Conservation (phyloP, 768 basidiomycete species). For the Naganishia friedmannii region DNA sequence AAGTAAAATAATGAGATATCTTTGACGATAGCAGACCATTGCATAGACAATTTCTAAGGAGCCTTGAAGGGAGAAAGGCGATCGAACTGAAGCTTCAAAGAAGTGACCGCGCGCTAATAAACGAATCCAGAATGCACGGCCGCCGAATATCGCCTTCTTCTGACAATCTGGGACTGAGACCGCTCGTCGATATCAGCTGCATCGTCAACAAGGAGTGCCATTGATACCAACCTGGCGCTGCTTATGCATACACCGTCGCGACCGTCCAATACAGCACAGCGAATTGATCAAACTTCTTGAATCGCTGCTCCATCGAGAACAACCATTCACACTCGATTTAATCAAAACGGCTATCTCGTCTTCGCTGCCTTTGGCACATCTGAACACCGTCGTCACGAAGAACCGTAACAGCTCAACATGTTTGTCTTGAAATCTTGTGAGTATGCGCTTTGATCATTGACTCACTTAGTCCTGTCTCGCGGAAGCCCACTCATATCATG, state of each 20-base stretch:
- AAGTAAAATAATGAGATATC: not conserved
- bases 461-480: not conserved
- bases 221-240: not conserved
- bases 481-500: not conserved
- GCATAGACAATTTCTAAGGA: not conserved
- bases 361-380: not conserved
- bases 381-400: not conserved
- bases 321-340: not conserved
- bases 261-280: not conserved
- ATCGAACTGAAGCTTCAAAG: conserved; percentile 3
- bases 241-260: not conserved
- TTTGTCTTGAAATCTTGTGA: conserved; percentile 50
- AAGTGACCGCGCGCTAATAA: not conserved
- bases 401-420: conserved; percentile 33
- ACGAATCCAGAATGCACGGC: not conserved
- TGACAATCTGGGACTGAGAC: not conserved
- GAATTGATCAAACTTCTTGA: not conserved
- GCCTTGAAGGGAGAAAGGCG: not conserved
- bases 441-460: conserved; percentile 39
- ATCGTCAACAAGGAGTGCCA: not conserved
- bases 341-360: not conserved
- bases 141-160: conserved; percentile 5
- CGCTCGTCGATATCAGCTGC: not conserved
- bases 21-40: not conserved
- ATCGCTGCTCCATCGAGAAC: not conserved